phyloP scores from a whole-genome alignment of 2,329 filamentous ascomycete species.

The Cordyceps militaris region DNA sequence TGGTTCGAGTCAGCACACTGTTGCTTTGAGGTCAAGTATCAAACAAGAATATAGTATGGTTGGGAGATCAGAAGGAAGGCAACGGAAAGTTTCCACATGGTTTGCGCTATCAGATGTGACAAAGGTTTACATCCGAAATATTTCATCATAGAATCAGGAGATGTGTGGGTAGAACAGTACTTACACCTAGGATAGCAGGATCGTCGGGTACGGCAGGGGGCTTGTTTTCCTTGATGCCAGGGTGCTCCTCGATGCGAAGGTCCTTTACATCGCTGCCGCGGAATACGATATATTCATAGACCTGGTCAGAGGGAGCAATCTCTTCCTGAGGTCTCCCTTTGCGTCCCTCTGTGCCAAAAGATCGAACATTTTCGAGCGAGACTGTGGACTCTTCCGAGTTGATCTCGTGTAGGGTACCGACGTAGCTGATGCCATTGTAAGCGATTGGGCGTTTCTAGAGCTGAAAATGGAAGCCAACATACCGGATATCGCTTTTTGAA shows the following conservation, averaged over 20 bases:
- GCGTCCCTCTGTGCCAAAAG: constrained; percentile 89
- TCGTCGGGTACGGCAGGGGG: constrained; percentile 81
- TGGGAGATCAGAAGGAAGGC: constrained; percentile 92
- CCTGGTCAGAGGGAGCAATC: constrained; percentile 72
- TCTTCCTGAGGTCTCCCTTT: constrained; percentile 72
- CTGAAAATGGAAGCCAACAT: constrained; percentile 30
- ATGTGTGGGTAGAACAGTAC: constrained; percentile 35
- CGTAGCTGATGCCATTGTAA: constrained; percentile 60
- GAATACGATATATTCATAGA: constrained; percentile 99
- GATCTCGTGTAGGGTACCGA: constrained; percentile 93
- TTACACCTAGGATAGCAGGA: constrained; percentile 94
- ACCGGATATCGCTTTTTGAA: constrained; percentile 97
- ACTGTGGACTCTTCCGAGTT: constrained; percentile 96
- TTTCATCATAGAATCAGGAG: constrained; percentile 67
- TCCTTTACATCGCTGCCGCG: constrained; percentile 98
- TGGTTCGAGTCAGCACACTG: constrained; percentile 4
- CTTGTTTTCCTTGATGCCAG: constrained; percentile 65
- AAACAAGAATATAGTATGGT: constrained; percentile 12
- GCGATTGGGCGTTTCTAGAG: constrained; percentile 18
- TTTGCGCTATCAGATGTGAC: constrained; percentile 85
- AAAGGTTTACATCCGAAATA: constrained; percentile 93
- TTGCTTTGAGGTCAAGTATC: constrained; percentile 3
- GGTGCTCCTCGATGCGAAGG: constrained; percentile 81
- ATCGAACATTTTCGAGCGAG: constrained; percentile 91
- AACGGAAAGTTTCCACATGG: constrained; percentile 97